Evolutionary conservation across 805 yeast genomes (phyloP), one percentile per base, ranked within the genome.

Genomic region (Candida stauntonica): DNA sequence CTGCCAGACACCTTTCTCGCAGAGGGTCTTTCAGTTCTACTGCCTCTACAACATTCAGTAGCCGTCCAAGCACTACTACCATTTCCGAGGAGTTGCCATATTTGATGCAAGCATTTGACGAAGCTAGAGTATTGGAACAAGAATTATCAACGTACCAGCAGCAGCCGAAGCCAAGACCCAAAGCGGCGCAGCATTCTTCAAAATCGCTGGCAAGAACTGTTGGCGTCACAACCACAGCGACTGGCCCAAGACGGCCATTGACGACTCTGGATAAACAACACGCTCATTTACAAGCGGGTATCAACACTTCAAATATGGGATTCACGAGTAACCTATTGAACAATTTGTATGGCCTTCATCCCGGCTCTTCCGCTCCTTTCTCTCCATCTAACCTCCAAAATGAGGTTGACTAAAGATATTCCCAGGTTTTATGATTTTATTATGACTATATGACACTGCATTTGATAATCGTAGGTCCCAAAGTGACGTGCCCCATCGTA

Each of bases 61-160:
- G 60, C 69, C 44, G 39, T 42, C 73, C 68, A 28, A 68, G 67
- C 44, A 70, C 84, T 0, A 36, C 45, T 5, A 73, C 82, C 7
- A 62, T 82, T 13, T 53, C 79, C 2, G 82, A 78, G 35, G 85
- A 81, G 52, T 55, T 82, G 44, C 91, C 91, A 1, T 72, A 71
- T 42, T 58, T 82, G 51, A 65, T 81, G 71, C 66, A 75, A 17
- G 88, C 86, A 14, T 82, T 81, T 52, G 72, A 76, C 54, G 75
- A 77, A 43, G 83, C 81, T 3, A 75, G 69, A 46, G 72, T 68
- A 26, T 60, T 77, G 13, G 82, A 77, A 40, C 72, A 73, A 45
- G 86, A 78, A 39, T 46, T 69, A 12, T 42, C 52, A 1, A 36
- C 39, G 2, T 52, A 50, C 21, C 46, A 47, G 33, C 21, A 39